Evolutionary conservation across 2,329 filamentous ascomycete species (phyloP).

Genomic region (Exophiala phaeomuriformis): DNA sequence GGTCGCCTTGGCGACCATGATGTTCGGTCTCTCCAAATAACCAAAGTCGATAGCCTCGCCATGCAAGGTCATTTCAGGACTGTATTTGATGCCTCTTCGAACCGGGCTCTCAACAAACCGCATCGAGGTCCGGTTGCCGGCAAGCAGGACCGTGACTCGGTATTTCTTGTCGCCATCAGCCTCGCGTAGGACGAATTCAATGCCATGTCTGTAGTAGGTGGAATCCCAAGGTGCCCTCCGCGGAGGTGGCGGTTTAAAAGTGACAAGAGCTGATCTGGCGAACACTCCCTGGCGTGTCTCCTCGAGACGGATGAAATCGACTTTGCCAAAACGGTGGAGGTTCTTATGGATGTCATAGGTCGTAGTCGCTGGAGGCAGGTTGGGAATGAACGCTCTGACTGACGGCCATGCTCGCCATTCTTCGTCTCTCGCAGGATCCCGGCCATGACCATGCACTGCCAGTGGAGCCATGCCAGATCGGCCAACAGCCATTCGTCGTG

Average conservation of each 20-base stretch:
- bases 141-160: slow-evolving; percentile 10
- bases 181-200: slow-evolving; percentile 10
- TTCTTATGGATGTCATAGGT: slow-evolving; percentile 44
- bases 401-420: slow-evolving; percentile 38
- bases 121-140: not conserved
- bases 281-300: slow-evolving; percentile 38
- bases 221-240: slow-evolving; percentile 27
- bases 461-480: not conserved
- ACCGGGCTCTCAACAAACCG: slow-evolving; percentile 16
- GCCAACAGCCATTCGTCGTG: not conserved
- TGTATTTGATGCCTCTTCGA: slow-evolving; percentile 17
- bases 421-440: slow-evolving; percentile 2
- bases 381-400: slow-evolving; percentile 33
- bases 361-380: slow-evolving; percentile 33
- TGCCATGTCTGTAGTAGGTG: slow-evolving; percentile 3
- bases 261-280: slow-evolving; percentile 42
- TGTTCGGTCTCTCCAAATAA: slow-evolving; percentile 10
- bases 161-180: not conserved
- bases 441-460: not conserved
- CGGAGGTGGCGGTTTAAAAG: slow-evolving; percentile 47
- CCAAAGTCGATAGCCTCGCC: slow-evolving; percentile 23
- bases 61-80: slow-evolving; percentile 16
- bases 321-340: slow-evolving; percentile 47
- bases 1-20: slow-evolving; percentile 21
- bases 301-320: slow-evolving; percentile 52